Base-by-base conservation (phyloP, 2,329 filamentous ascomycete species). In the Fusarium oxysporum region DNA sequence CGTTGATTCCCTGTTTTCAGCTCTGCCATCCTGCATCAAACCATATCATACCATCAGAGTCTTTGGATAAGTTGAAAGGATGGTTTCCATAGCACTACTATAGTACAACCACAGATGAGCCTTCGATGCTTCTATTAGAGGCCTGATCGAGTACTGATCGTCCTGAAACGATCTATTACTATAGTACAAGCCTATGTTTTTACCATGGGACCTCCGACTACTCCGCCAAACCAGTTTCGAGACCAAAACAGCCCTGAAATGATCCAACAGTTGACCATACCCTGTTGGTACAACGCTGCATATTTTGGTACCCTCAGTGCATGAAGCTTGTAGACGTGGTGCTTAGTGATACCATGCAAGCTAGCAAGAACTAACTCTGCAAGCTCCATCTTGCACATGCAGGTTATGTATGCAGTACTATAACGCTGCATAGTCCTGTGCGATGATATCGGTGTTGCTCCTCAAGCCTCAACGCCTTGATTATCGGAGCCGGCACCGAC, bases 201-300 rank as follows among this genome's bases (percentile, higher is more conserved):
- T 60, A 60, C 45, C 58, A 63, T 66, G 47, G 41, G 43, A 54
- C 47, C n/a, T 51, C 65, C 51, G 54, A 77, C 56, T 72, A 48
- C 61, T 74, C 65, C 54, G 50, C 35, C 56, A 32, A 61, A 23
- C 64, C 56, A 57, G 44, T 48, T 55, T 68, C 25, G 51, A 65
- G 51, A 51, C 62, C 64, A 61, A 32, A 56, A 23, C 33, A 68
- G 51, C 48, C 70, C 58, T 62, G 71, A 35, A 38, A 38, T 55
- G 57, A 55, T 72, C 38, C 40, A 66, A 66, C 59, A 64, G 50
- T 44, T 28, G 58, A 62, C 65, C 44, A 65, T 72, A 51, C 62
- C 62, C 45, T 47, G 51, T 74, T 76, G 47, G 71, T 70, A 44
- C n/a, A 68, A 68, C 38, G 37, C 65, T 72, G 68, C 74, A 76